phyloP scores from a whole-genome alignment of 108 stramenopile species.

The Skeletonema grethae region DNA sequence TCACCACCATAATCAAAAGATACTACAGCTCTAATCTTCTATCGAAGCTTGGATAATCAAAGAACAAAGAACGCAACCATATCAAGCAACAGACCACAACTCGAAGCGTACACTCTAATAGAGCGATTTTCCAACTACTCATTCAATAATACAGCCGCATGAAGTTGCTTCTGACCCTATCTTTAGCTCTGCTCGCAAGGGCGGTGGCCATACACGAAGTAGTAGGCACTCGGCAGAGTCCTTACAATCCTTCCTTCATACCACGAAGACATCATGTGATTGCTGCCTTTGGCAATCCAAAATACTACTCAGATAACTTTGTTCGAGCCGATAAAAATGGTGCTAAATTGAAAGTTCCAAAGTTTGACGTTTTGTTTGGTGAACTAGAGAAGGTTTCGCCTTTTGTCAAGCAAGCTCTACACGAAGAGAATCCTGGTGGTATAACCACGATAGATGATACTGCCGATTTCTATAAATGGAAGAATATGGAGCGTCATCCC shows the following conservation, averaged over 20 bases:
- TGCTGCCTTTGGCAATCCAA: constrained; percentile 38
- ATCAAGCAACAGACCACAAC: too few relatives aligned
- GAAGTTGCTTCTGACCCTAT: background rate
- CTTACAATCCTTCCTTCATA: background rate
- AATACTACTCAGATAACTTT: constrained; percentile 27
- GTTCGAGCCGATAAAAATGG: constrained; percentile 33
- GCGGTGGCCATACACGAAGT: background rate
- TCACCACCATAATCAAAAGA: too few relatives aligned
- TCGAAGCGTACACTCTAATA: too few relatives aligned
- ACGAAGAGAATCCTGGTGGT: constrained; percentile 21
- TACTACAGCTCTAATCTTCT: too few relatives aligned
- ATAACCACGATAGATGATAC: constrained; percentile 24
- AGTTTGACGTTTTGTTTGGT: constrained; percentile 41
- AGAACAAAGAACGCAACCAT: too few relatives aligned
- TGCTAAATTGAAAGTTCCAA: constrained; percentile 34
- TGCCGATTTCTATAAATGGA: constrained; percentile 45
- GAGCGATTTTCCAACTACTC: too few relatives aligned
- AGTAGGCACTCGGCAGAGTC: background rate
- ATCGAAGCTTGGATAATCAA: too few relatives aligned
- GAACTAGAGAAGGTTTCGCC: constrained; percentile 40
- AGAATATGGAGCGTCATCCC: constrained; percentile 30
- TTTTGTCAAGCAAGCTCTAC: constrained; percentile 39
- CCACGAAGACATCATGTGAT: background rate
- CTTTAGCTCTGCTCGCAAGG: background rate
- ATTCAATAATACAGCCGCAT: too few relatives aligned